Evolutionary conservation across 768 basidiomycete species (phyloP).

Genomic region (Terana coerulea): DNA sequence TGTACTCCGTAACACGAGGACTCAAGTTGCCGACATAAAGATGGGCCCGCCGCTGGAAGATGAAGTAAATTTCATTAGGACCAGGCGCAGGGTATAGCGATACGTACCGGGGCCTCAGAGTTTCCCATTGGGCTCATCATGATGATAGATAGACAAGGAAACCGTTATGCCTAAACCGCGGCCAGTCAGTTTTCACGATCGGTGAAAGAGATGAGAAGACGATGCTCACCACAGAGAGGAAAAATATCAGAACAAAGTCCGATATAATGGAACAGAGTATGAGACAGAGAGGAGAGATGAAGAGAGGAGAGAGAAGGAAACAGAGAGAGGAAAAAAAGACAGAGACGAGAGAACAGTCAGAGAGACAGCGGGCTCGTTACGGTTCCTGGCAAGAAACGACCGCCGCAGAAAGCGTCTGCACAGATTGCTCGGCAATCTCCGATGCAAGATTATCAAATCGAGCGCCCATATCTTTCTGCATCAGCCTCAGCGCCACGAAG

Average conservation of each 20-base stretch:
- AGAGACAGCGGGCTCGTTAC: constrained; percentile 25
- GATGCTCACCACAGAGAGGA: constrained; percentile 27
- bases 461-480: constrained; percentile 4
- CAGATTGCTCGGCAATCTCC: constrained; percentile 23
- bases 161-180: constrained; percentile 24
- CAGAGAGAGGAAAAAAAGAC: constrained; percentile 31
- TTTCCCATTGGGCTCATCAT: constrained; percentile 69
- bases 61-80: not conserved
- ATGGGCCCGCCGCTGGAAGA: constrained; percentile 80
- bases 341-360: constrained; percentile 29
- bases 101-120: constrained; percentile 76
- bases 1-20: constrained; percentile 97
- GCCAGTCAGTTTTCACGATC: constrained; percentile 14
- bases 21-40: constrained; percentile 98
- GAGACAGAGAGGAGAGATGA: constrained; percentile 40
- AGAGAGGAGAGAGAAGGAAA: constrained; percentile 45
- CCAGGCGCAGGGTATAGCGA: constrained; percentile 3
- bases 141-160: constrained; percentile 39
- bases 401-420: not conserved
- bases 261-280: constrained; percentile 50
- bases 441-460: constrained; percentile 17
- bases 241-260: constrained; percentile 28
- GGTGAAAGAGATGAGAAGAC: constrained; percentile 9
- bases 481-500: not conserved
- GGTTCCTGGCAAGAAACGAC: constrained; percentile 6